These are phyloP conservation scores for Talaromyces stipitatus DNA, from an alignment of 495 filamentous ascomycete species.

Conservation along the genomic window DNA sequence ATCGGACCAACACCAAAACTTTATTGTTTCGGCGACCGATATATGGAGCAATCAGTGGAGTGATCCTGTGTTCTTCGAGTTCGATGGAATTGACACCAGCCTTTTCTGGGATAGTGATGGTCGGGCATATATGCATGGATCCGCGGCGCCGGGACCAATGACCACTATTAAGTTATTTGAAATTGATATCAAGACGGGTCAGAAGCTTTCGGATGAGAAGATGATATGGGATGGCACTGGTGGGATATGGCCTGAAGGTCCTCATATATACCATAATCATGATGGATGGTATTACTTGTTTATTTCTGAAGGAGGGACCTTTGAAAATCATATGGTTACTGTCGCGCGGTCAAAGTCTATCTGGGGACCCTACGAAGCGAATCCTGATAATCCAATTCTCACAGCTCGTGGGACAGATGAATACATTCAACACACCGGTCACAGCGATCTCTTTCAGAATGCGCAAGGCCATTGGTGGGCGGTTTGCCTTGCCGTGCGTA, in stretches of 20 bases:
- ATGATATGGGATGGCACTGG: slow-evolving; percentile 50
- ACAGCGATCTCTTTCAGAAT: slow-evolving; percentile 38
- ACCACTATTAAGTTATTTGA: slow-evolving; percentile 34
- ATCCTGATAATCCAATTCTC: slow-evolving; percentile 44
- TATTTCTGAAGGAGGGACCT: slow-evolving; percentile 60
- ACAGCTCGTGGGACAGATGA: slow-evolving; percentile 38
- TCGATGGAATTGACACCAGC: slow-evolving; percentile 21
- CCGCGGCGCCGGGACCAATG: slow-evolving; percentile 15
- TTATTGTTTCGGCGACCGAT: slow-evolving; percentile 19
- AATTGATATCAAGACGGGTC: slow-evolving; percentile 27
- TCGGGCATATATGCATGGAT: slow-evolving; percentile 17
- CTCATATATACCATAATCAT: slow-evolving; percentile 57
- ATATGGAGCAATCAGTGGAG: slow-evolving; percentile 18
- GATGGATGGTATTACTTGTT: slow-evolving; percentile 62
- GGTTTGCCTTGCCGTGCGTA: slow-evolving; percentile 38
- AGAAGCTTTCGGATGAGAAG: slow-evolving; percentile 25
- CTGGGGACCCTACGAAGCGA: slow-evolving; percentile 49
- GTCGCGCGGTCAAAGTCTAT: slow-evolving; percentile 42
- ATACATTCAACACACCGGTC: slow-evolving; percentile 32
- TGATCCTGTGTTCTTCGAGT: slow-evolving; percentile 22
- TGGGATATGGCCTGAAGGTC: slow-evolving; percentile 51
- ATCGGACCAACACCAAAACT: slow-evolving; percentile 8
- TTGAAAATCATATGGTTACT: slow-evolving; percentile 43
- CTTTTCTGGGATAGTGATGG: slow-evolving; percentile 20
- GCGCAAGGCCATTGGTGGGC: slow-evolving; percentile 46